Base-by-base conservation (phyloP, 805 yeast species). In the Zygosaccharomyces gambellarensis region DNA sequence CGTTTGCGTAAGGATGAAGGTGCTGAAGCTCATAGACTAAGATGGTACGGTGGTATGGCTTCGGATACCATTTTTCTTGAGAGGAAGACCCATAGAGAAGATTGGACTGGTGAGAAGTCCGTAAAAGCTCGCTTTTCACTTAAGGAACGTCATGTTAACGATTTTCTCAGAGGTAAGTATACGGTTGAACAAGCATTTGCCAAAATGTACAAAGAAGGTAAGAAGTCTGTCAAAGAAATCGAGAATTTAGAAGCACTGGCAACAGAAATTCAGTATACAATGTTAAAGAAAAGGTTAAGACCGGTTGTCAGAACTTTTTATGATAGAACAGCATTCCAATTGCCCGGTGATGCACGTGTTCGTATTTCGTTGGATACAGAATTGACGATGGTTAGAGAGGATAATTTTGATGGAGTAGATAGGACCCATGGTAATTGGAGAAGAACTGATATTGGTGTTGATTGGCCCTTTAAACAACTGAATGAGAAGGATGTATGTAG, bases 91-190 rank as follows among this genome's bases (percentile, higher is more conserved):
- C 99, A 94, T 67, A 81, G 99, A 70, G 99, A 94, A 70, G 99
- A 94, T 74, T 92, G 99, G 99, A 94, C 99, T 2, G 99, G 99
- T 60, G 99, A 94, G 69, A 92, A 92, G 71, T 88, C 97, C n/a
- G 99, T 94, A 56, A 94, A 94, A 71, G 98, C 98, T 4, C 80
- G 99, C 68, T 94, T 94, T 71, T 83, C 92, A 19, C 72, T 94
- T 57, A 94, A 90, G 68, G 99, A 94, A 68, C 88, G 85, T 67
- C 79, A 89, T 63, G 90, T 92, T 45, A 94, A 94, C 65, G 81
- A 82, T 45, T 94, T 89, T 67, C 68, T 92, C 72, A 71, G 73
- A 31, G 99, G 99, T 58, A 81, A 80, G 45, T 90, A 79, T 65
- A 87, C 97, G 21, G 96, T 90, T 9, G 78, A 80, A 40, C 94